Evolutionary conservation across 1,284 basidiomycete species (phyloP), one percentile per base, ranked within the genome.

Genomic region (Earliella scabrosa): DNA sequence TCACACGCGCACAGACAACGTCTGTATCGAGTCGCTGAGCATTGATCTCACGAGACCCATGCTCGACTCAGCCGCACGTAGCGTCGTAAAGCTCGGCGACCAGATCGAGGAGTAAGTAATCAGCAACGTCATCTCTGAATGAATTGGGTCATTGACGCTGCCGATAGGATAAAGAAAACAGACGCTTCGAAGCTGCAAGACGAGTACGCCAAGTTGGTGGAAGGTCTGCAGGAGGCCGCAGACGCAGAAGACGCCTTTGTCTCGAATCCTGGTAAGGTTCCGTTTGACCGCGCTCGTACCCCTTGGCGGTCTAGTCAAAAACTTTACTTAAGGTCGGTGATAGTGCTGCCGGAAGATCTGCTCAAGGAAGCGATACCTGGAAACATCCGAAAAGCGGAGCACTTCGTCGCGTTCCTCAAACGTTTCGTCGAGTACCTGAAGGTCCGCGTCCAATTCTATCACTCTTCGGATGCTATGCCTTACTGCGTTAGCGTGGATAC

Each of bases 391-490:
- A 96, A 98, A 70, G 97, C 97, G 0, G 97, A 99, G 71, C 97
- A 99, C 75, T 99, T 99, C 70, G 93, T 98, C 18, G 97, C 97
- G 1, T 99, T 99, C 78, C 75, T 99, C 59, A 98, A 97, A 72
- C 88, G 97, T 40, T 98, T 99, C 69, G 95, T 99, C 40, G 97
- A 99, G 75, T 99, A 99, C 71, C 83, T 99, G 59, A 99, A 99
- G 82, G 94, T 93, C 50, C 27, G 75, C 20, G 10, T 24, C 39
- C 39, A 29, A 34, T 35, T 4, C 21, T 48, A 13, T 47, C 46
- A 7, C 31, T 53, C 44, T 46, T 36, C 48, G 35, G 29, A 40
- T 27, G 40, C 23, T 32, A 46, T 35, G 27, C 47, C 50, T 56
- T 58, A 38, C 57, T 61, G 66, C 45, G 41, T 35, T 13, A 39